Evolutionary conservation across 2,329 filamentous ascomycete genomes (phyloP).

Genomic region (Xylaria sp.): DNA sequence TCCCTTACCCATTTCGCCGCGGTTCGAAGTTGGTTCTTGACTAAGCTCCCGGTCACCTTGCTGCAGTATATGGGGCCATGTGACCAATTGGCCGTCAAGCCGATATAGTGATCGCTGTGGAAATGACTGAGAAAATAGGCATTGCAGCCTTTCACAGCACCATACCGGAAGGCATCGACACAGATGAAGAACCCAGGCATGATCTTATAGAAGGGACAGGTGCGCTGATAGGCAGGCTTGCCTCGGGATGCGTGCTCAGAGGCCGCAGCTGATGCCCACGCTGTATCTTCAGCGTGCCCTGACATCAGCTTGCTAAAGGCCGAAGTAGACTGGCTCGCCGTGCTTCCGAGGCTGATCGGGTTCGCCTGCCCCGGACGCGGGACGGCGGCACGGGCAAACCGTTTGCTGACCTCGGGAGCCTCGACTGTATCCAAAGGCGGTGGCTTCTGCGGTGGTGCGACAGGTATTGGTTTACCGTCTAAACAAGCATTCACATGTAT

Average conservation of each 20-base stretch:
- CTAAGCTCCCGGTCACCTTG: conserved; percentile 85
- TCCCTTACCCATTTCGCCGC: conserved; percentile 83
- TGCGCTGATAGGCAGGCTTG: conserved; percentile 83
- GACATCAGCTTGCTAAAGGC: conserved; percentile 96
- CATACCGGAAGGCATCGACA: conserved; percentile 95
- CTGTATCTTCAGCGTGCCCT: conserved; percentile 82
- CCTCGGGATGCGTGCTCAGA: conserved; percentile 77
- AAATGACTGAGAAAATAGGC: conserved; percentile 98
- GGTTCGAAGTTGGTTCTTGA: conserved; percentile 82
- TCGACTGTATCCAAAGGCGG: conserved; percentile 37
- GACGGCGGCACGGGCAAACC: conserved; percentile 68
- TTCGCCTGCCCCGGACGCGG: conserved; percentile 80
- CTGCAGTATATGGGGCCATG: conserved; percentile 98
- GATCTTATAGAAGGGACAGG: conserved; percentile 98
- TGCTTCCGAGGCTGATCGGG: conserved; percentile 64
- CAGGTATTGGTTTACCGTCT: conserved; percentile 73
- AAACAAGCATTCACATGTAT: conserved; percentile 92
- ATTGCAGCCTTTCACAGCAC: conserved; percentile 85
- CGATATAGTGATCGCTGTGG: conserved; percentile 96
- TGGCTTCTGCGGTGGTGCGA: conserved; percentile 42
- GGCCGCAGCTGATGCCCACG: conserved; percentile 86
- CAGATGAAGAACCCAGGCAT: conserved; percentile 90
- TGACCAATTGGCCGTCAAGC: conserved; percentile 82
- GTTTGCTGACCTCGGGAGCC: conserved; percentile 51
- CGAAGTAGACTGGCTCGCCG: conserved; percentile 53